Evolutionary conservation across 2,329 filamentous ascomycete species (phyloP).

Genomic region (Camillea tinctor): DNA sequence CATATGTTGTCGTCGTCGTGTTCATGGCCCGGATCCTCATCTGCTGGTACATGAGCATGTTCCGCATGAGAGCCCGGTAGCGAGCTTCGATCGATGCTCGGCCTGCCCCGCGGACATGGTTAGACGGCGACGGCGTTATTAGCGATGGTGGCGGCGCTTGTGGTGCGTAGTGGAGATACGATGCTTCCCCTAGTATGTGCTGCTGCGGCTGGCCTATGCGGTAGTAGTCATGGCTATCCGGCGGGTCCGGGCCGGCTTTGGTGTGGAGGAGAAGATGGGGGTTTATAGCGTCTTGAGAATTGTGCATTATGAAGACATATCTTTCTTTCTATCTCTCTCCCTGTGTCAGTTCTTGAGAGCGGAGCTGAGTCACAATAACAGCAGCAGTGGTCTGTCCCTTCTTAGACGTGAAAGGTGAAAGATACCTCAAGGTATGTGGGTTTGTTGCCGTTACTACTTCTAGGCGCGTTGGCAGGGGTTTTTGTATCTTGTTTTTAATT

Average conservation of each 20-base stretch:
- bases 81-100: conserved; percentile 22
- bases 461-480: not conserved
- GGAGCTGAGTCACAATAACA: not conserved
- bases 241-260: not conserved
- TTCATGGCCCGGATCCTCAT: conserved; percentile 9
- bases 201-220: not conserved
- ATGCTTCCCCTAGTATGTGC: not conserved
- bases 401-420: not conserved
- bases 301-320: not conserved
- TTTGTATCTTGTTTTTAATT: not conserved
- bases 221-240: not conserved
- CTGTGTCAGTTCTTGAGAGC: not conserved
- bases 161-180: not conserved
- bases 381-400: not conserved
- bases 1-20: too few relatives aligned
- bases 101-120: not conserved
- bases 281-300: not conserved
- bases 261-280: not conserved
- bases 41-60: conserved; percentile 23
- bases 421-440: not conserved
- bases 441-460: not conserved
- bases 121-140: conserved; percentile 7
- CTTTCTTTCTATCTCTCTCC: too few relatives aligned
- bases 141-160: not conserved
- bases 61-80: conserved; percentile 26